Base-by-base conservation (phyloP, 257 asterid genomes). In the Scutellaria baicalensis region DNA sequence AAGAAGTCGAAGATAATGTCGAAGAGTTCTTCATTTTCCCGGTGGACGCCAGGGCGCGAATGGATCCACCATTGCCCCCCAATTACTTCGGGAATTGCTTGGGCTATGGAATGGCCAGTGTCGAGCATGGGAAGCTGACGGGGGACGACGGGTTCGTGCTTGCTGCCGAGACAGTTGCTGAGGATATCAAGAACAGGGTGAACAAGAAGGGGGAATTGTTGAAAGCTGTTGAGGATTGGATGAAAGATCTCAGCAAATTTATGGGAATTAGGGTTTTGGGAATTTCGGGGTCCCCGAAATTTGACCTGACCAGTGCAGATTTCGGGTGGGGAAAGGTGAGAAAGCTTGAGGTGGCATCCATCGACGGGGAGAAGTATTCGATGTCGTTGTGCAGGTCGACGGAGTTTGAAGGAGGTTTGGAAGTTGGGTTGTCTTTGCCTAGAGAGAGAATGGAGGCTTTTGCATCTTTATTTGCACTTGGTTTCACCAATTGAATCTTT, bases 71-170 rank as follows among this genome's bases (percentile, higher is more conserved):
- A 0, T 70, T 80, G 47, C 89, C 92, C 18, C 27, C 50, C 2
- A 78, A 68, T 47, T 82, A 84, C 77, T 84, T 86, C 14, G 89
- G 92, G 14, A 86, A 86, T 50, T 80, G 89, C 68, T 18, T 84
- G 9, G 70, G 76, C 0, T 70, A 48, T 14, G 86, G 74, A 14
- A 8, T 58, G 8, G 78, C 68, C n/a, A 42, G 31, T 12, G 11
- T 21, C 5, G 68, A 43, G 43, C 82, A 64, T 6, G 47, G 9
- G 9, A 31, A 71, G 33, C 58, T 86, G n/a, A 70, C 31, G 3
- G 76, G 79, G 17, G 60, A 71, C 0, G 84, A 61, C 6, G 87
- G 89, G 0, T 75, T 81, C 59, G 33, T 14, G n/a, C 38, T n/a
- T 6, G 89, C 83, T 0, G 83, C 76, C 0, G 85, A 63, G 66